These are phyloP conservation scores for Patellifolia procumbens DNA, from an alignment of 179 eudicot species.

Conservation along the genomic window DNA sequence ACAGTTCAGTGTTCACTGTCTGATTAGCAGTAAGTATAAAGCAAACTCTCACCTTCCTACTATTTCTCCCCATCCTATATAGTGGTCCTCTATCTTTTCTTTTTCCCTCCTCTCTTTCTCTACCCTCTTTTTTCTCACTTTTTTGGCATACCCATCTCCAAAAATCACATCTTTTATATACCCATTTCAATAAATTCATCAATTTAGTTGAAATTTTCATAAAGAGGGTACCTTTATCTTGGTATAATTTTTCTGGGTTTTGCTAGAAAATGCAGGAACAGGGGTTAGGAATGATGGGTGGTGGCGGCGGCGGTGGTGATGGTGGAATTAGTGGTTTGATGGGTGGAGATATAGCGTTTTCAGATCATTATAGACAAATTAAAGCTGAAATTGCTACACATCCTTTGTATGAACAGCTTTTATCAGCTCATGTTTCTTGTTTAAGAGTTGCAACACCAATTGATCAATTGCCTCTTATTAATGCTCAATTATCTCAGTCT, in stretches of 20 bases:
- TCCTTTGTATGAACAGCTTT: slow-evolving; percentile 83
- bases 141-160: not conserved
- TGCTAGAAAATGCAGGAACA: slow-evolving; percentile 41
- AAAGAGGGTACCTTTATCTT: not conserved
- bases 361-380: slow-evolving; percentile 42
- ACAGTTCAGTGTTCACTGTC: slow-evolving; percentile 29
- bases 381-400: slow-evolving; percentile 80
- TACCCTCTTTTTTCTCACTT: not conserved
- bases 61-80: not conserved
- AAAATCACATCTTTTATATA: not conserved
- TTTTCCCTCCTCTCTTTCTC: not conserved
- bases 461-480: slow-evolving; percentile 80
- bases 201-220: not conserved
- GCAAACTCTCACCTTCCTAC: slow-evolving; percentile 14
- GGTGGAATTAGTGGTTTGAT: slow-evolving; percentile 39
- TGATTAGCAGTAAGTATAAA: slow-evolving; percentile 27
- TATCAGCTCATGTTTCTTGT: slow-evolving; percentile 81
- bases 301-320: slow-evolving; percentile 30
- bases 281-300: slow-evolving; percentile 55
- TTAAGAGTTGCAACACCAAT: slow-evolving; percentile 92
- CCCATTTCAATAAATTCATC: slow-evolving; percentile 23
- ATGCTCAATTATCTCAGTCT: slow-evolving; percentile 75
- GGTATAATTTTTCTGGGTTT: not conserved
- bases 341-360: slow-evolving; percentile 35
- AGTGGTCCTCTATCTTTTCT: slow-evolving; percentile 30